Base-by-base conservation (phyloP, 2,329 filamentous ascomycete species). In the Venturiaceae sp. region DNA sequence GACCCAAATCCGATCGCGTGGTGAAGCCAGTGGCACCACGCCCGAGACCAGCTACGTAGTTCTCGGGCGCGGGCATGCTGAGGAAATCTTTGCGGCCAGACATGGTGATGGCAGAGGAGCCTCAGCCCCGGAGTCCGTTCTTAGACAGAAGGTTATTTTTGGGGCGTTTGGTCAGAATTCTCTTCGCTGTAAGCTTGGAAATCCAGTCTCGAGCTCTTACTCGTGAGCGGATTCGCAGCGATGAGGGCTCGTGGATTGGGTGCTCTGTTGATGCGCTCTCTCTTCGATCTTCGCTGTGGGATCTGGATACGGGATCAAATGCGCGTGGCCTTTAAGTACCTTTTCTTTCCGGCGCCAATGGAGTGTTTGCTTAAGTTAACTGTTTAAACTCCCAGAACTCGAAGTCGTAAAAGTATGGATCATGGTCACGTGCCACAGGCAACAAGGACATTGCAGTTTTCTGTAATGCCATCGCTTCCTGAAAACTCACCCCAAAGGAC, bases 21-120 rank as follows among this genome's bases (percentile, higher is more conserved):
- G 94, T 97, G 77, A 99, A 99, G 61, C 95, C 94, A 7, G 94
- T 99, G 23, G 95, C 95, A 75, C 94, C 94, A 80, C 95, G 88
- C 75, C 94, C 94, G 63, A 99, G 85, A 82, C 94, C 94, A 63
- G 94, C 94, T 63, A 99, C 92, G 65, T 81, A 81, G 71, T 81
- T 81, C 66, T 80, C 79, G 47, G 79, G 79, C 66, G 79, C 79
- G 57, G 87, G 86, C 73, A 95, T 91, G 74, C 82, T 92, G 61
- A 97, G 75, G 68, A 97, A 97, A 74, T 96, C 91, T 77, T 90
- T 87, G 66, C 82, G 80, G 60, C 80, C 80, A 59, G 81, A 80
- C 83, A 86, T 86, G 52, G 13, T 30, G 44, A 21, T 28, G 28
- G 23, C 19, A 16, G 23, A n/a, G 44, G 44, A 50, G 44, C 44